Conservation (phyloP, 164 flowering plant genomes). For the Annona squamosa region DNA sequence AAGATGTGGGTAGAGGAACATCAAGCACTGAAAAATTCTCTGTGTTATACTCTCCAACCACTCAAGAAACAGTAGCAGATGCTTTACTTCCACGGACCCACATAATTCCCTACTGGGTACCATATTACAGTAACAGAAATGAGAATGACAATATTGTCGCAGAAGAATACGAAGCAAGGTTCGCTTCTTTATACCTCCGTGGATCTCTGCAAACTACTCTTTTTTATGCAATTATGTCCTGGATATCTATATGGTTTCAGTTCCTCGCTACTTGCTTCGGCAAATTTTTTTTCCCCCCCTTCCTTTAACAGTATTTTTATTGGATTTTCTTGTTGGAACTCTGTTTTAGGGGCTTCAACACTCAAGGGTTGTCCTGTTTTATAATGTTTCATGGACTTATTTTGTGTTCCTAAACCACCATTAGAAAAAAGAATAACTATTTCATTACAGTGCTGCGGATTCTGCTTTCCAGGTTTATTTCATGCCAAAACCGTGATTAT, state of each 20-base stretch:
- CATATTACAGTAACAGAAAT: slow-evolving; percentile 24
- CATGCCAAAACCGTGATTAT: background rate
- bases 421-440: background rate
- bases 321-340: background rate
- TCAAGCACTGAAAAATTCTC: slow-evolving; percentile 17
- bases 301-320: background rate
- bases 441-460: background rate
- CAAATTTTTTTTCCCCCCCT: background rate
- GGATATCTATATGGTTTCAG: background rate
- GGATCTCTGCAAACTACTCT: background rate
- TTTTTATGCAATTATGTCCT: background rate
- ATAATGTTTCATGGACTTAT: background rate
- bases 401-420: background rate
- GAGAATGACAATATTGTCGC: slow-evolving; percentile 26
- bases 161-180: slow-evolving; percentile 82
- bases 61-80: slow-evolving; percentile 26
- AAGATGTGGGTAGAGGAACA: slow-evolving; percentile 18
- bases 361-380: no score
- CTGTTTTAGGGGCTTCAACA: background rate
- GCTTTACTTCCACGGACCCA: slow-evolving; percentile 46
- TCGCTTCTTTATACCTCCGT: slow-evolving; percentile 17
- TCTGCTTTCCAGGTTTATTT: background rate
- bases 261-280: background rate
- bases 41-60: slow-evolving; percentile 17
- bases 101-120: slow-evolving; percentile 85